Percentiles rank a stretch among this genome's conserved stretches.
These are phyloP conservation scores for Elongisporangium anandrum DNA, from an alignment of 352 stramenopile genomes.

Conservation along the genomic window DNA sequence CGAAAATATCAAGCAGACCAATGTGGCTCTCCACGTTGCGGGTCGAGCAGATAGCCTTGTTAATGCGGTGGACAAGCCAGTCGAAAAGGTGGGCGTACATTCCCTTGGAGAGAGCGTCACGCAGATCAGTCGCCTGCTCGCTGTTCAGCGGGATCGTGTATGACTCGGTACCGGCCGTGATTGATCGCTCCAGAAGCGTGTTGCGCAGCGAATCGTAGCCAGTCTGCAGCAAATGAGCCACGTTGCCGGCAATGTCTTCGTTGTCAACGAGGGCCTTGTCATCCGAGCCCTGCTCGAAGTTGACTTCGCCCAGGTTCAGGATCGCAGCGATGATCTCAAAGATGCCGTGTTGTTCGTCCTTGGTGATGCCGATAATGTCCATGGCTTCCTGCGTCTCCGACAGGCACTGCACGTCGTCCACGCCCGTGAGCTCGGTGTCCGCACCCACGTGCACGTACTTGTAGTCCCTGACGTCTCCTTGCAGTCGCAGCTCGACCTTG, in stretches of 20 bases:
- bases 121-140: slow-evolving; percentile 86
- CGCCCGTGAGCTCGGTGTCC: slow-evolving; percentile 47
- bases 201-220: slow-evolving; percentile 69
- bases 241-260: slow-evolving; percentile 48
- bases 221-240: slow-evolving; percentile 54
- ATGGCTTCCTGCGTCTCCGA: slow-evolving; percentile 86
- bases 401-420: slow-evolving; percentile 69
- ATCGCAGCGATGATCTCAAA: slow-evolving; percentile 95
- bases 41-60: slow-evolving; percentile 77
- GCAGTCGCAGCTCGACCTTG: slow-evolving; percentile 50
- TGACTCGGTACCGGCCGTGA: slow-evolving; percentile 91
- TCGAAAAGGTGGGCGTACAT: slow-evolving; percentile 96
- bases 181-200: slow-evolving; percentile 87
- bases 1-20: slow-evolving; percentile 94
- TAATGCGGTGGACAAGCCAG: slow-evolving; percentile 92
- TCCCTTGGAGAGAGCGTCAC: slow-evolving; percentile 95
- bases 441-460: slow-evolving; percentile 73
- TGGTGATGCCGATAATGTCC: slow-evolving; percentile 86
- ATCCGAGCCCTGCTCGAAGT: slow-evolving; percentile 72
- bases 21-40: slow-evolving; percentile 80
- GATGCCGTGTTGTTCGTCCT: slow-evolving; percentile 88
- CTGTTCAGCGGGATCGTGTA: slow-evolving; percentile 90
- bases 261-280: slow-evolving; percentile 60
- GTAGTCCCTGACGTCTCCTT: slow-evolving; percentile 57
- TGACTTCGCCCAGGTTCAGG: slow-evolving; percentile 95